Percentiles rank a stretch among this genome's conserved stretches.
Evolutionary conservation across 768 basidiomycete genomes (phyloP).

Genomic region (Tylopilus sp.): DNA sequence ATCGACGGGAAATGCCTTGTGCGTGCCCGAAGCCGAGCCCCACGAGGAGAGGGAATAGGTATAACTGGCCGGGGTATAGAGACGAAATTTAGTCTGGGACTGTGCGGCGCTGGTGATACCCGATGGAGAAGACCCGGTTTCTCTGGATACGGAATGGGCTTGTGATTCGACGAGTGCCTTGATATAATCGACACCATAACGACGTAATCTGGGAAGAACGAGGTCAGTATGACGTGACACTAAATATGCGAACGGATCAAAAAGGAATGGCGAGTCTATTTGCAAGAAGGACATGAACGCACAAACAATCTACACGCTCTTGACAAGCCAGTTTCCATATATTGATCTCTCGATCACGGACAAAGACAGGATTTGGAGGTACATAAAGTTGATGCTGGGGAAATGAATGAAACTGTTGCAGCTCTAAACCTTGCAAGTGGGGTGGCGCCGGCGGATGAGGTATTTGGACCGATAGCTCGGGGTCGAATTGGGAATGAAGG

Average conservation of each 20-base stretch:
- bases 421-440: conserved; percentile 20
- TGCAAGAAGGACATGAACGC: conserved; percentile 12
- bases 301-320: conserved; percentile 34
- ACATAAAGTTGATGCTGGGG: conserved; percentile 26
- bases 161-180: conserved; percentile 31
- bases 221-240: conserved; percentile 9
- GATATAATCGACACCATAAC: conserved; percentile 33
- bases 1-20: conserved; percentile 14
- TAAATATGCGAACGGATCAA: conserved; percentile 7
- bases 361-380: conserved; percentile 25
- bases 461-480: conserved; percentile 19
- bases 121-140: not conserved
- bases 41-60: conserved; percentile 26
- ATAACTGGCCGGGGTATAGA: conserved; percentile 34
- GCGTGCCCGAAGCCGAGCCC: conserved; percentile 7
- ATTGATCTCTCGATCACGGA: conserved; percentile 34
- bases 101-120: not conserved
- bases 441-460: conserved; percentile 7
- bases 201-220: conserved; percentile 22
- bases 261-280: not conserved
- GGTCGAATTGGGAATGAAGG: conserved; percentile 17
- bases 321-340: conserved; percentile 36
- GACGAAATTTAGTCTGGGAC: conserved; percentile 27
- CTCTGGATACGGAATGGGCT: conserved; percentile 12
- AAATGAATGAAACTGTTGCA: conserved; percentile 26